A percentile compares a stretch with the other conserved stretches of the same genome.
Evolutionary conservation across 2,329 filamentous ascomycete species (phyloP).

Genomic region (Nannizzia gypsea): DNA sequence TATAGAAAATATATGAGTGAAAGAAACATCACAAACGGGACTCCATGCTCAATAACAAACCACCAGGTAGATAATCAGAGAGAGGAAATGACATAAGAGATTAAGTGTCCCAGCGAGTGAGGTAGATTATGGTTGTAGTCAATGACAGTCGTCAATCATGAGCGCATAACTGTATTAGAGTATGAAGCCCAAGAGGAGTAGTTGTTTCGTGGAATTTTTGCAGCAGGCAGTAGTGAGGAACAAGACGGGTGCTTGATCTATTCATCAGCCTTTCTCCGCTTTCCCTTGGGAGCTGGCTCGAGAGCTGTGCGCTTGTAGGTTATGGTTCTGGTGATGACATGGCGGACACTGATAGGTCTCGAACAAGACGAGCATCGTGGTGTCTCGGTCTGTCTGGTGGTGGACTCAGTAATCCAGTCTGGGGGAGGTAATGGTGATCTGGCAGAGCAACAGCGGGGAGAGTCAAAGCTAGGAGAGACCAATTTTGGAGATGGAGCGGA

Average conservation of each 20-base stretch:
- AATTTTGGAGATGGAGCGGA: conserved; percentile 58
- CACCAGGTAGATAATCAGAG: not conserved
- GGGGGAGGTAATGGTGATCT: conserved; percentile 71
- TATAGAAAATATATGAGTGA: not conserved
- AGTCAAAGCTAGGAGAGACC: conserved; percentile 50
- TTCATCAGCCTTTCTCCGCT: conserved; percentile 59
- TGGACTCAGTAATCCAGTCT: conserved; percentile 65
- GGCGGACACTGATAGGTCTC: conserved; percentile 60
- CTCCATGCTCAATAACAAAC: conserved; percentile 1
- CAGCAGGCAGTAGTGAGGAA: not conserved
- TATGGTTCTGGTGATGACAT: conserved; percentile 77
- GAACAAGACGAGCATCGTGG: conserved; percentile 45
- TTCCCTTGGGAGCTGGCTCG: conserved; percentile 81
- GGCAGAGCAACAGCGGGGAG: conserved; percentile 53
- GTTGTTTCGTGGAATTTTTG: not conserved
- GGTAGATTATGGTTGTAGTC: not conserved
- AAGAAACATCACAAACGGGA: not conserved
- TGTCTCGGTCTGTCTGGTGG: conserved; percentile 51
- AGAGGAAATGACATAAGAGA: not conserved
- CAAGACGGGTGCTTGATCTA: conserved; percentile 2
- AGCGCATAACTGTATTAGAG: not conserved
- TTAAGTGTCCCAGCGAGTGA: not conserved
- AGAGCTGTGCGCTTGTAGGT: conserved; percentile 69
- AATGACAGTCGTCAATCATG: not conserved
- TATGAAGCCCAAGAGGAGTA: not conserved